Evolutionary conservation across 768 basidiomycete genomes (phyloP), one percentile per base, ranked within the genome.

Genomic region (Lactarius pseudohatsudake): DNA sequence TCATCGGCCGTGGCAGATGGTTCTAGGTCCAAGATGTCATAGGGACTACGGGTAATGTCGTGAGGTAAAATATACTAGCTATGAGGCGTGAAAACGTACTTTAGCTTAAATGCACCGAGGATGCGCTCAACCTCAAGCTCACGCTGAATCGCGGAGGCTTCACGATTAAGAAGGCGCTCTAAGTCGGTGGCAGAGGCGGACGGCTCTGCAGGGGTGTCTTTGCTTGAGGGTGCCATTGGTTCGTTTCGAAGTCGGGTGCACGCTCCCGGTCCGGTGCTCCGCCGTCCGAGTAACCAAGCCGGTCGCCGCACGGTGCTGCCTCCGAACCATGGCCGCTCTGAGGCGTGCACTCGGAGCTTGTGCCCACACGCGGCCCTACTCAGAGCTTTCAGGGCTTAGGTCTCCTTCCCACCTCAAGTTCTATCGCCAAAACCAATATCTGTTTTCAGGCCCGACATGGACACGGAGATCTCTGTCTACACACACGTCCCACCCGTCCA

Each of bases 31-130:
- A 99, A 80, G 64, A 96, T 88, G 75, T 98, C 96, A 77, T 98
- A 99, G 45, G 97, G 93, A 75, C 94, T 96, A 66, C 41, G 15
- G 43, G 7, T 16, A 50, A 5, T 18, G 53, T 45, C n/a, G n/a
- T 50, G 56, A 20, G 26, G 34, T 40, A 20, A 22, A 30, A 47
- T n/a, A 55, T 6, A 59, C 40, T 18, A 11, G 58, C 11, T 20
- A 36, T 18, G 11, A 54, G 56, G 22, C 38, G 34, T 26, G 36
- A 32, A 78, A 87, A 71, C 65, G 41, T 65, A 96, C 95, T 98
- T 99, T 72, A 98, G 84, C 77, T 94, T 98, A 85, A 99, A 98
- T 0, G 96, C 89, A 72, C 88, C 90, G 58, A 98, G 80, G 69
- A 99, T 94, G 30, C 97, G 87, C 64, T 96, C 93, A 15, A 94